Base-by-base conservation (phyloP, 257 asterid genomes). In the Solanum pennellii region DNA sequence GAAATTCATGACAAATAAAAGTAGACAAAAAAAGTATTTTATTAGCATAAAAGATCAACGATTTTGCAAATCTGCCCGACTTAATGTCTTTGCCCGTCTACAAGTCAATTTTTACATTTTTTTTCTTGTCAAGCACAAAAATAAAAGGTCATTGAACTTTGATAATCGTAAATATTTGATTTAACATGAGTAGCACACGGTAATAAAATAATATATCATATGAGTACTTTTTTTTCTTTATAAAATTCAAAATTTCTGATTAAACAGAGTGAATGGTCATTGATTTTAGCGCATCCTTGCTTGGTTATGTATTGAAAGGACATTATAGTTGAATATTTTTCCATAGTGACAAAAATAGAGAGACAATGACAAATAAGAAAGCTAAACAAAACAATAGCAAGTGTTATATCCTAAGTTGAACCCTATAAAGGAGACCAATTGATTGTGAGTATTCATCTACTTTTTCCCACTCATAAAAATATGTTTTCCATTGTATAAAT, bases 381-480 rank as follows among this genome's bases (percentile, higher is more conserved):
- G 42, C 49, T 71, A 87, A 23, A 74, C 14, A 82, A 71, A 83
- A 86, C 74, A 84, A 76, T 82, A 90, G 47, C 86, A 87, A 88
- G 86, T 59, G 86, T 56, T 89, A 87, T 89, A 74, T 10, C 90
- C 71, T 42, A 85, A 84, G 88, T 59, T 82, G 87, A 75, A 83
- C 90, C 93, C 92, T 87, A 2, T 86, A 74, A 71, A 59, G 86
- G 90, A 91, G 91, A 91, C 94, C 87, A 89, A 68, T 59, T 86
- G 66, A 88, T 71, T 52, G 27, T 66, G 87, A 87, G 87, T 76
- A 77, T 86, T 83, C 88, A 89, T 85, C 79, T 88, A 83, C 89
- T 87, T 71, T 87, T 77, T 77, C 74, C 87, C 77, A 62, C 87
- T 65, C 79, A 62, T 39, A 84, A 39, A 60, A 69, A 12, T 66